Percentiles rank a stretch among this genome's conserved stretches.
Evolutionary conservation across 805 yeast genomes (phyloP).

Genomic region (Yarrowia porcina): DNA sequence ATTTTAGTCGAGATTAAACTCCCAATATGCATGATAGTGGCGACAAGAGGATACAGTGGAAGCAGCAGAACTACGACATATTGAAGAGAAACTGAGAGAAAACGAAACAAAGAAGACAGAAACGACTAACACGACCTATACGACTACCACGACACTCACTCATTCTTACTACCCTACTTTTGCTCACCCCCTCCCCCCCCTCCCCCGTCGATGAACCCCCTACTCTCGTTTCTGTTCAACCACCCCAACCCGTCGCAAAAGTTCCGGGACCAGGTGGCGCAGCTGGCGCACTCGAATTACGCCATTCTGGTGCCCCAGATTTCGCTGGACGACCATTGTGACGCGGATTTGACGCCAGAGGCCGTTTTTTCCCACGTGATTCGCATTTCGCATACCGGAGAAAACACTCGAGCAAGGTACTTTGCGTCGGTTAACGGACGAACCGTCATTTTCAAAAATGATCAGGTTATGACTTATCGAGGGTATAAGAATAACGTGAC

Average conservation of each 20-base stretch:
- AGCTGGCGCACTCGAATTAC: slow-evolving; percentile 46
- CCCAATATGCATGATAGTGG: slow-evolving; percentile 16
- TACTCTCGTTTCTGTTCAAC: slow-evolving; percentile 48
- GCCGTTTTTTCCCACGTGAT: slow-evolving; percentile 57
- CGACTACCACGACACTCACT: no score
- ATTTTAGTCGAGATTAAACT: not conserved
- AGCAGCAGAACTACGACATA: no score
- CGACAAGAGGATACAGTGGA: no score
- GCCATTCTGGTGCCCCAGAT: slow-evolving; percentile 65
- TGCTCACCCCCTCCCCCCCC: not conserved
- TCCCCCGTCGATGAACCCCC: not conserved
- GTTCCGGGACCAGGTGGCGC: slow-evolving; percentile 28
- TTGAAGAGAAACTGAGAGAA: not conserved
- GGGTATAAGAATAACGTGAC: slow-evolving; percentile 52
- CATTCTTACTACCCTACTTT: no score
- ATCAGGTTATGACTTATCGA: slow-evolving; percentile 51
- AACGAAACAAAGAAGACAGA: not conserved
- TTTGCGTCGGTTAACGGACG: slow-evolving; percentile 39
- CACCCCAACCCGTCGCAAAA: slow-evolving; percentile 48
- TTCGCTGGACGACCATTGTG: slow-evolving; percentile 46
- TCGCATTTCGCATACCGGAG: slow-evolving; percentile 38
- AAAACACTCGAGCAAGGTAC: slow-evolving; percentile 31
- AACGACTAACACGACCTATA: not conserved
- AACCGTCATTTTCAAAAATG: slow-evolving; percentile 55
- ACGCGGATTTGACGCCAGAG: slow-evolving; percentile 31